These are phyloP conservation scores for Gossypium schwendimanii DNA, from an alignment of 441 rosid genomes.

Conservation along the genomic window DNA sequence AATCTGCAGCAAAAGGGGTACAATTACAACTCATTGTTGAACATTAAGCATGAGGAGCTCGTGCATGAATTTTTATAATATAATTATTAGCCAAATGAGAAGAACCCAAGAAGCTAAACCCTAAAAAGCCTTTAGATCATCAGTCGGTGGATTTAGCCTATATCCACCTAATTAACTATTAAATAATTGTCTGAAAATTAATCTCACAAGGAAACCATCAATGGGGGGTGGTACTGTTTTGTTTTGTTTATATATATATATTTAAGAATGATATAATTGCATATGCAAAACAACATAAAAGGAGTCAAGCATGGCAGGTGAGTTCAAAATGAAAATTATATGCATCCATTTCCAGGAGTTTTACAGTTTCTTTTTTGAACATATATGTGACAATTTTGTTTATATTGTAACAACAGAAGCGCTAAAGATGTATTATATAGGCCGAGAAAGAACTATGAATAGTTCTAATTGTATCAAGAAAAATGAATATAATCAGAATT, in stretches of 20 bases:
- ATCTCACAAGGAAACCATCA: background rate
- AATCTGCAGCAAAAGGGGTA: background rate
- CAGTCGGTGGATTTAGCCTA: conserved; percentile 20
- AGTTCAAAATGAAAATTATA: background rate
- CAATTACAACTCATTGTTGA: conserved; percentile 25
- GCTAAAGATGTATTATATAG: too few species aligned
- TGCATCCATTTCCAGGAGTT: background rate
- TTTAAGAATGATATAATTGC: conserved; percentile 4
- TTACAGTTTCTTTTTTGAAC: background rate
- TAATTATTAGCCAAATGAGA: conserved; percentile 1
- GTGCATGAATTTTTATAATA: conserved; percentile 1
- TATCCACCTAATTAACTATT: background rate
- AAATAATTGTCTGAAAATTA: background rate
- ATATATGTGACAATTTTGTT: background rate
- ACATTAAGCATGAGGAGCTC: conserved; percentile 15
- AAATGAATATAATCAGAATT: too few species aligned
- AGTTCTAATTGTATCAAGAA: too few species aligned
- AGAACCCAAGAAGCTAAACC: conserved; percentile 15
- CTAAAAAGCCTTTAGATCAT: background rate
- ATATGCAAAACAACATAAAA: background rate
- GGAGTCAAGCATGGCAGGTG: background rate
- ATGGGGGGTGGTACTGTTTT: background rate
- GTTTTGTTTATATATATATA: background rate
- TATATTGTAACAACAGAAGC: too few species aligned
- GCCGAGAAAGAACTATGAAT: fast-evolving